A percentile compares a stretch with the other conserved stretches of the same genome.
phyloP scores from a whole-genome alignment of 2,329 filamentous ascomycete species.

The Rugonectria rugulosa region DNA sequence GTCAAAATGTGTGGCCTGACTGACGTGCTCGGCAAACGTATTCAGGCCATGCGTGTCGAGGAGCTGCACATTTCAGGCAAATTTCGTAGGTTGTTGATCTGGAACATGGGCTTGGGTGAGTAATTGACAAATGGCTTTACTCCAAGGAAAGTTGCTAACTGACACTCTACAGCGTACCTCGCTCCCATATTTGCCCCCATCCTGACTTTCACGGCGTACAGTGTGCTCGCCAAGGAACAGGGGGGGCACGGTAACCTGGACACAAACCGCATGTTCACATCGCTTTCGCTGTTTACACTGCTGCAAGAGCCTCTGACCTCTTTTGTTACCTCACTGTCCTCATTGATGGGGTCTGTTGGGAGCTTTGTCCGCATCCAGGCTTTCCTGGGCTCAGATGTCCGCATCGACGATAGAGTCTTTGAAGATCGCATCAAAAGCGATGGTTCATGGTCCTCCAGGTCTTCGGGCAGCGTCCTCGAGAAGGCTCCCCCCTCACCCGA shows the following conservation, averaged over 20 bases:
- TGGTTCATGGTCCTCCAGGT: too few species aligned
- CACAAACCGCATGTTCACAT: conserved; percentile 30
- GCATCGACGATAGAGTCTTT: conserved; percentile 35
- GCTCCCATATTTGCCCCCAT: conserved; percentile 28
- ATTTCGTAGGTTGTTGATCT: conserved; percentile 37
- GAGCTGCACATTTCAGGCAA: conserved; percentile 38
- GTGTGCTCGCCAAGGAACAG: conserved; percentile 19
- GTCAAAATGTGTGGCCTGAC: conserved; percentile 46
- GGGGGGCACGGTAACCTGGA: conserved; percentile 19
- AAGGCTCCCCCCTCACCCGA: too few species aligned
- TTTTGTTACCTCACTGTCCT: conserved; percentile 38
- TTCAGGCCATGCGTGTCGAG: conserved; percentile 36
- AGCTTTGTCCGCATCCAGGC: conserved; percentile 44
- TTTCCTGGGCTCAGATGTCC: conserved; percentile 37
- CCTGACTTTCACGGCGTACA: conserved; percentile 26
- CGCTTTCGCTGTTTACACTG: conserved; percentile 25
- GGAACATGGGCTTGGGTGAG: conserved; percentile 39
- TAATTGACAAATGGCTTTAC: conserved; percentile 17
- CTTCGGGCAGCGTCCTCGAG: too few species aligned
- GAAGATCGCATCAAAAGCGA: not conserved
- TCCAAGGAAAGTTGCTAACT: not conserved
- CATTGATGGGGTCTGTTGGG: conserved; percentile 37
- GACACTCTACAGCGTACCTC: conserved; percentile 22
- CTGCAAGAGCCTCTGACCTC: conserved; percentile 21
- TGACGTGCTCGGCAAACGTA: conserved; percentile 35